Conservation (phyloP, 164 flowering plant genomes). For the Vitis cinerea region DNA sequence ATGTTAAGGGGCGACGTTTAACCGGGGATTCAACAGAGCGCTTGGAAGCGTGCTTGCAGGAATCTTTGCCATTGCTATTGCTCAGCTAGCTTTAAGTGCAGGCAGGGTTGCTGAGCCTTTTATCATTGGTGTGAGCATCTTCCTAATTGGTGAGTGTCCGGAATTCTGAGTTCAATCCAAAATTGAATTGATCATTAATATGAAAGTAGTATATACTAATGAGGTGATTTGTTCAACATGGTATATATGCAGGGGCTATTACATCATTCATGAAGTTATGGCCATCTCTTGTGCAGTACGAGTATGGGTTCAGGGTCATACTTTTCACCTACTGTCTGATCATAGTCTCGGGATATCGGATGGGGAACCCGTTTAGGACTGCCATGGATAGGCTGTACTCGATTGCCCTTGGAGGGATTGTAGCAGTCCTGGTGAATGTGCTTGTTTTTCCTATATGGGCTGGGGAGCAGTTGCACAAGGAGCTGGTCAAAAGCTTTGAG, state of each 20-base stretch:
- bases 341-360: slow-evolving; percentile 72
- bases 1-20: slow-evolving; percentile 67
- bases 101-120: slow-evolving; percentile 59
- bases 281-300: slow-evolving; percentile 78
- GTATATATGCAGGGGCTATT: slow-evolving; percentile 44
- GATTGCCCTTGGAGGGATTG: slow-evolving; percentile 76
- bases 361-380: slow-evolving; percentile 64
- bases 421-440: slow-evolving; percentile 72
- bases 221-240: neutral
- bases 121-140: slow-evolving; percentile 75
- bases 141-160: slow-evolving; percentile 46
- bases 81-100: slow-evolving; percentile 47
- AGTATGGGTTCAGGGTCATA: slow-evolving; percentile 75
- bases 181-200: neutral
- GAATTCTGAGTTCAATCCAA: too few species aligned
- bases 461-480: slow-evolving; percentile 74
- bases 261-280: slow-evolving; percentile 79
- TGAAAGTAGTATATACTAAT: neutral
- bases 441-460: slow-evolving; percentile 80
- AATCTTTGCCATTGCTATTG: slow-evolving; percentile 53
- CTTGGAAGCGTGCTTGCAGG: slow-evolving; percentile 87
- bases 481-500: slow-evolving; percentile 56
- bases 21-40: slow-evolving; percentile 82
- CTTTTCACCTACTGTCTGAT: slow-evolving; percentile 80
- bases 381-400: slow-evolving; percentile 74